phyloP scores from a whole-genome alignment of 2,329 filamentous ascomycete genomes.

The Ascochyta fabae region DNA sequence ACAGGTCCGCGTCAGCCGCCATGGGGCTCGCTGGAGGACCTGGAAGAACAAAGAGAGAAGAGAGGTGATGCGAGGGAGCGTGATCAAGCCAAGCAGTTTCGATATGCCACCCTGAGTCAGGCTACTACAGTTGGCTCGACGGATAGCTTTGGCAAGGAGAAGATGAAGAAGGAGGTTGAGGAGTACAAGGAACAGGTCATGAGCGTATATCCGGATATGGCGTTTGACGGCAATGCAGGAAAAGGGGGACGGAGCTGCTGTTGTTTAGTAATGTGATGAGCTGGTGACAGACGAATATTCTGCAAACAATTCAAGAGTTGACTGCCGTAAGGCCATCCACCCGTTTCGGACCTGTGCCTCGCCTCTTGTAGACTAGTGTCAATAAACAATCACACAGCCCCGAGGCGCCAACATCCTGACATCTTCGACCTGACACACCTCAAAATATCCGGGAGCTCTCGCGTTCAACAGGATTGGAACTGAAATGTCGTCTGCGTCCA shows the following conservation, averaged over 20 bases:
- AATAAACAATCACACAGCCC: no score
- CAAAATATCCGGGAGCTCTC: no score
- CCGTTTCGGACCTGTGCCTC: no score
- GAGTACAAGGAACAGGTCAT: constrained; percentile 28
- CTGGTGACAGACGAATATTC: background rate
- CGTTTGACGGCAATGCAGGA: constrained; percentile 23
- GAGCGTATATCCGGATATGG: constrained; percentile 31
- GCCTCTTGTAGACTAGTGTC: no score
- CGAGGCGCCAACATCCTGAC: no score
- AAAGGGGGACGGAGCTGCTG: constrained; percentile 14
- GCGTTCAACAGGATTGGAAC: no score
- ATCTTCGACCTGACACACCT: no score
- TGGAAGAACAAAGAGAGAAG: constrained; percentile 16
- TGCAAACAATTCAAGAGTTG: no score
- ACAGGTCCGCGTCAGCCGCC: constrained; percentile 22
- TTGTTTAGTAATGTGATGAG: constrained; percentile 27
- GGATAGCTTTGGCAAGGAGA: constrained; percentile 7
- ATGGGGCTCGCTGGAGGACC: constrained; percentile 21
- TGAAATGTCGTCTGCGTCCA: no score
- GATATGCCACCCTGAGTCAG: background rate
- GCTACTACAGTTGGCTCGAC: background rate
- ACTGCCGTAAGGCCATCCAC: no score
- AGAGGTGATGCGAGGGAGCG: constrained; percentile 13
- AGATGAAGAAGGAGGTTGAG: constrained; percentile 24
- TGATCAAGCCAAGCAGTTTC: background rate